Percentiles rank a stretch among this genome's conserved stretches.
Evolutionary conservation across 768 basidiomycete genomes (phyloP).

Genomic region (Hebeloma cylindrosporum): DNA sequence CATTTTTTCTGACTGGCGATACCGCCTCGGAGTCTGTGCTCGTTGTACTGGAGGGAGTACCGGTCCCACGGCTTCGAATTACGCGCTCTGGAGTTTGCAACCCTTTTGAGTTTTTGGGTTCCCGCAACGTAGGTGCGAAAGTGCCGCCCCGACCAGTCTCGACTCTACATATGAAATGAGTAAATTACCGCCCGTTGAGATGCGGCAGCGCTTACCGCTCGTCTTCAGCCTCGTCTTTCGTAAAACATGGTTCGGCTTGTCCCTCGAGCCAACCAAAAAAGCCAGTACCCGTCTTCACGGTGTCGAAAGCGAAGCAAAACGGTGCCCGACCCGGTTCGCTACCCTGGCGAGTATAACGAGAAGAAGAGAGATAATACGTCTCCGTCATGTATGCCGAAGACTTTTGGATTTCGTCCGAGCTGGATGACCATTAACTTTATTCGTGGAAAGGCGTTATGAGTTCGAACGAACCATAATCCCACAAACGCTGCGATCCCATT

Average conservation of each 20-base stretch:
- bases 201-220: slow-evolving; percentile 11
- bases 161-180: slow-evolving; percentile 4
- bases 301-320: slow-evolving; percentile 70
- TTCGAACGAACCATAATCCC: slow-evolving; percentile 56
- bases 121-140: background rate
- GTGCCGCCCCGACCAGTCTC: slow-evolving; percentile 20
- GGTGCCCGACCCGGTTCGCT: slow-evolving; percentile 56
- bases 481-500: slow-evolving; percentile 72
- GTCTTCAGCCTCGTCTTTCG: slow-evolving; percentile 2
- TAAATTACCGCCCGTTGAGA: background rate
- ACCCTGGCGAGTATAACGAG: slow-evolving; percentile 32
- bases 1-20: slow-evolving; percentile 1
- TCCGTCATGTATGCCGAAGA: slow-evolving; percentile 76
- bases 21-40: slow-evolving; percentile 3
- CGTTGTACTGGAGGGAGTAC: background rate
- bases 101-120: background rate
- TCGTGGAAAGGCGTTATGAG: background rate
- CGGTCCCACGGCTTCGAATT: background rate
- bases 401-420: slow-evolving; percentile 78
- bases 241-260: slow-evolving; percentile 36
- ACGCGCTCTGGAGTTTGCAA: no score
- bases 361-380: slow-evolving; percentile 47
- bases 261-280: slow-evolving; percentile 80
- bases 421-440: slow-evolving; percentile 25
- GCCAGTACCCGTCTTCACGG: slow-evolving; percentile 34